Base-by-base conservation (phyloP, 2,329 filamentous ascomycete species). In the Colletotrichum orchidophilum region DNA sequence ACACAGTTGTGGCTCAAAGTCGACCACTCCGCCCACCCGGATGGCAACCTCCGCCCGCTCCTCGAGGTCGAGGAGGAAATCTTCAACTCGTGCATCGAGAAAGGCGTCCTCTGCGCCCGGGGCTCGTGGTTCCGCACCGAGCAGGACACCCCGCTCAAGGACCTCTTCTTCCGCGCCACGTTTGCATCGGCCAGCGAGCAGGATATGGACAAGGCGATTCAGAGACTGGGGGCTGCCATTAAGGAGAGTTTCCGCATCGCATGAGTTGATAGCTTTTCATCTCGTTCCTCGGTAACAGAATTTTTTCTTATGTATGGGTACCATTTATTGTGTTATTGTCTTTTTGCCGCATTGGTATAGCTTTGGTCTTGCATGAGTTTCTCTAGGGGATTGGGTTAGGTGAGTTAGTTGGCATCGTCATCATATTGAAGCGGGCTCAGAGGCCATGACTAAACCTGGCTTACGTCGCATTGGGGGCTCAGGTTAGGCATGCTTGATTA, bases 51-150 rank as follows among this genome's bases (percentile, higher is more conserved):
- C 15, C 88, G 87, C 74, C 83, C 81, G 59, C 84, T 94, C 57
- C 80, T 88, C 27, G 89, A 90, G 42, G 86, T 99, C 52, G 96
- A 99, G 81, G 92, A 97, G 76, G 90, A 93, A 66, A 94, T 99
- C 54, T 98, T 97, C 85, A 82, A 93, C 76, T 86, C 88, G 0
- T 91, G 91, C 73, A 92, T 98, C 66, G 88, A 91, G 3, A 88
- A 92, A 76, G 93, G 94, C 26, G 94, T 96, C 5, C 86, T 99
- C 55, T 87, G 96, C 2, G 94, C 93, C 70, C 88, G 93, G 58
- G 96, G 96, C 3, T 95, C 92, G 58, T 99, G 95, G 95, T 99
- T 98, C 87, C 88, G 90, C 70, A 93, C 95, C 1, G 92, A 96
- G 78, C 88, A 87, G 53, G 86, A 88, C 58, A 86, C 84, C 77